Conservation (phyloP, 2,329 filamentous ascomycete species). For the Botrytis cinerea region DNA sequence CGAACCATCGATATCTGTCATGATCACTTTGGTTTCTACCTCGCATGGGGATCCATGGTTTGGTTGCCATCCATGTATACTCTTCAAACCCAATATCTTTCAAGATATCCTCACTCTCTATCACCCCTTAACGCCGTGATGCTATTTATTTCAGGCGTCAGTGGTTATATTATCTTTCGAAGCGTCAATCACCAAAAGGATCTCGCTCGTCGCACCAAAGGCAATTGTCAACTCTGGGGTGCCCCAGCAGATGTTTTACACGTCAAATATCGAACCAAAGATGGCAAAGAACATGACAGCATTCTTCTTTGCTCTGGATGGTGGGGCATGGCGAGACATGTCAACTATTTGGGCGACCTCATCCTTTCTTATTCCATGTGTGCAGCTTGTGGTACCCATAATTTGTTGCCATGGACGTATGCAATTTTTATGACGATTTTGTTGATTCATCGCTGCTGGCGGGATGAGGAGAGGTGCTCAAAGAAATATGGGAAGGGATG, state of each 20-base stretch:
- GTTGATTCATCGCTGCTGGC: slow-evolving; percentile 48
- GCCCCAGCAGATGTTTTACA: slow-evolving; percentile 44
- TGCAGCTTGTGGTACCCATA: slow-evolving; percentile 45
- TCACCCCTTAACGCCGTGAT: slow-evolving; percentile 34
- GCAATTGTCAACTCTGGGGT: slow-evolving; percentile 49
- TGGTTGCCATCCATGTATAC: slow-evolving; percentile 52
- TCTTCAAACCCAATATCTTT: slow-evolving; percentile 51
- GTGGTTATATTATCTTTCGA: slow-evolving; percentile 49
- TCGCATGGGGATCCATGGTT: slow-evolving; percentile 48
- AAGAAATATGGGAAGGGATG: slow-evolving; percentile 50
- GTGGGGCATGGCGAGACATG: slow-evolving; percentile 47
- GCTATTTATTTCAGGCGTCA: slow-evolving; percentile 41
- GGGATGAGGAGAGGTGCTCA: slow-evolving; percentile 49
- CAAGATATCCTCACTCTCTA: slow-evolving; percentile 45
- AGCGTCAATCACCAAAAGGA: slow-evolving; percentile 51
- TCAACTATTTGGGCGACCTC: slow-evolving; percentile 47
- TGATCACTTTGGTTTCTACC: slow-evolving; percentile 48
- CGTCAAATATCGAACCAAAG: slow-evolving; percentile 46
- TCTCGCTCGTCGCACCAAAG: slow-evolving; percentile 44
- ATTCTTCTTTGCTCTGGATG: slow-evolving; percentile 46
- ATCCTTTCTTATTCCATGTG: slow-evolving; percentile 47
- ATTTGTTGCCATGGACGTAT: slow-evolving; percentile 49
- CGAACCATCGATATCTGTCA: slow-evolving; percentile 48
- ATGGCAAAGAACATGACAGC: slow-evolving; percentile 46
- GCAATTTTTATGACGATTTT: slow-evolving; percentile 49